These are phyloP conservation scores for Aspergillus pseudotamarii DNA, from an alignment of 2,329 filamentous ascomycete species.

Conservation along the genomic window DNA sequence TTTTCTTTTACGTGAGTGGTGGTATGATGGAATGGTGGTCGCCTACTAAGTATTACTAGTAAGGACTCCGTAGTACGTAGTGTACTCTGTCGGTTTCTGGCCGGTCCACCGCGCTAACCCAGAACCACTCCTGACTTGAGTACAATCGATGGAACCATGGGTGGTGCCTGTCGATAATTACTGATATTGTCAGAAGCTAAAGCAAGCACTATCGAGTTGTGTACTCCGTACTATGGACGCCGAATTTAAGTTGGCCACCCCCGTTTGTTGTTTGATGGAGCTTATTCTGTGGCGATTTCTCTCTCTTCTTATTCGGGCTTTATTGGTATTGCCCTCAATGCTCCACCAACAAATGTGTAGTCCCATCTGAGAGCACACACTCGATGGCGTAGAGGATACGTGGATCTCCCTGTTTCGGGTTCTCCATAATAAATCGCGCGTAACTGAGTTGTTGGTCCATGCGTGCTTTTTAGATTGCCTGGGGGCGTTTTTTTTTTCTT, in stretches of 20 bases:
- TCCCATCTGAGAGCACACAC: not conserved
- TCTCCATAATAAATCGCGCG: constrained; percentile 4
- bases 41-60: not conserved
- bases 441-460: not conserved
- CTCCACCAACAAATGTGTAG: not conserved
- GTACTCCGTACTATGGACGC: constrained; percentile 9
- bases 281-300: not conserved
- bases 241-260: constrained; percentile 4
- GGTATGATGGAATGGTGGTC: not conserved
- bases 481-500: not conserved
- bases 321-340: not conserved
- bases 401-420: not conserved
- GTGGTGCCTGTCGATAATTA: constrained; percentile 22
- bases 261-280: not conserved
- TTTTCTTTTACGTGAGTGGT: constrained; percentile 1
- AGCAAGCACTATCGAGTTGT: constrained; percentile 8
- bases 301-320: not conserved
- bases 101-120: not conserved
- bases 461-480: constrained; percentile 3
- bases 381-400: not conserved
- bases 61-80: not conserved
- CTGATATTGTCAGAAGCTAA: constrained; percentile 10
- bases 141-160: constrained; percentile 15
- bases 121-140: constrained; percentile 4
- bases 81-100: not conserved